A percentile compares a stretch with the other conserved stretches of the same genome.
Evolutionary conservation across 306 rosid genomes (phyloP).

Genomic region (Prunus davidiana): DNA sequence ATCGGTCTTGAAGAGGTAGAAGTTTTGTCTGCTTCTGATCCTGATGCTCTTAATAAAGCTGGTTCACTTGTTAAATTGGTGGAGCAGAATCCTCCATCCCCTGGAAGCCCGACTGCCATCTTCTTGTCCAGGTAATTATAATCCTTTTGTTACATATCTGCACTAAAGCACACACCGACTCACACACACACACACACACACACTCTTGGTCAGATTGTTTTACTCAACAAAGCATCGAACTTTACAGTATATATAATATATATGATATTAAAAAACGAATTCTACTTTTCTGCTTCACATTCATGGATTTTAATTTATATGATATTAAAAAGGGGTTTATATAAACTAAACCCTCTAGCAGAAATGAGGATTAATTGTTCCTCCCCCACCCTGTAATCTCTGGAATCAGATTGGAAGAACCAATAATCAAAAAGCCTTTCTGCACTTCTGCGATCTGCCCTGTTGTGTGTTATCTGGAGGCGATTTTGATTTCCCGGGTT

Average conservation of each 20-base stretch:
- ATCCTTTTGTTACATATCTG: neutral
- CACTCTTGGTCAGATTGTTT: neutral
- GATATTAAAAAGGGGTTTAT: neutral
- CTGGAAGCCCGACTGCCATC: slow-evolving; percentile 87
- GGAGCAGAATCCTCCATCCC: slow-evolving; percentile 75
- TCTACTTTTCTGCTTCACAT: neutral
- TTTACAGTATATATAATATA: neutral
- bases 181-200: neutral
- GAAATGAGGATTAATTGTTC: neutral
- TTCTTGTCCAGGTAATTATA: slow-evolving; percentile 42
- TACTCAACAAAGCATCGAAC: neutral
- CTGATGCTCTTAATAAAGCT: slow-evolving; percentile 56
- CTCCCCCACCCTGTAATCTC: neutral
- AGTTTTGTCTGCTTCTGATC: slow-evolving; percentile 55
- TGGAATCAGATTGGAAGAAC: neutral
- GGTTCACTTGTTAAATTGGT: slow-evolving; percentile 57
- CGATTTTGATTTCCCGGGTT: neutral
- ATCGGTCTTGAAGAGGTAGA: slow-evolving; percentile 69
- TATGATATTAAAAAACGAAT: neutral
- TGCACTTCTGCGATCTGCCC: neutral
- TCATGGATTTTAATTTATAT: neutral
- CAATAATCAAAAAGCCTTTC: neutral
- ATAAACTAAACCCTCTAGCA: neutral
- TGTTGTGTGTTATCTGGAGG: neutral
- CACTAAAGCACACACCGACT: neutral